These are phyloP conservation scores for Pinus albicaulis DNA, from an alignment of 75 land plant species.

Conservation along the genomic window DNA sequence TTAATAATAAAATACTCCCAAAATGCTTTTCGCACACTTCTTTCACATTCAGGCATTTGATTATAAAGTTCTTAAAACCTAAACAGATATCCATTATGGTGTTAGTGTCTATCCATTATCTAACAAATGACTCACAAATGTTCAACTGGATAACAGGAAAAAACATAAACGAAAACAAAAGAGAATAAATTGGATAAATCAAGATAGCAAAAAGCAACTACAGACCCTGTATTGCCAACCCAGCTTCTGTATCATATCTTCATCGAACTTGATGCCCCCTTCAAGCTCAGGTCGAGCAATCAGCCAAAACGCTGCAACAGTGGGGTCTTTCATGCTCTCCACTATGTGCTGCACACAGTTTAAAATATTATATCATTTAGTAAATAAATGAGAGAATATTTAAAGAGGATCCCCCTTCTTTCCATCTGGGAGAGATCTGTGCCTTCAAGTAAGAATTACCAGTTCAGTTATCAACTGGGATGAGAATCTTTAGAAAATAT, in stretches of 20 bases:
- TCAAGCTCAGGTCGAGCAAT: constrained; percentile 67
- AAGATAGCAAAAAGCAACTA: background rate
- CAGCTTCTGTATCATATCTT: constrained; percentile 78
- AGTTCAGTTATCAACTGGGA: background rate
- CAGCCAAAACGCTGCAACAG: constrained; percentile 79
- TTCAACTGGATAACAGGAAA: background rate
- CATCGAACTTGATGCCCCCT: constrained; percentile 70
- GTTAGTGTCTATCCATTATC: background rate
- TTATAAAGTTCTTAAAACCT: background rate
- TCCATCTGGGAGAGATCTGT: background rate
- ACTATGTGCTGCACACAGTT: constrained; percentile 41
- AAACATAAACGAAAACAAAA: background rate
- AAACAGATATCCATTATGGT: background rate
- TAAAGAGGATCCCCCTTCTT: background rate
- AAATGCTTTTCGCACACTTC: background rate
- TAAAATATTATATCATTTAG: background rate
- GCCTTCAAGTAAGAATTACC: background rate
- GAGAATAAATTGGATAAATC: background rate
- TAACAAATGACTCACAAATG: background rate
- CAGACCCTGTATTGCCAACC: constrained; percentile 81
- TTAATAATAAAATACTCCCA: background rate
- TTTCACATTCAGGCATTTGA: no score
- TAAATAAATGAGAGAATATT: background rate
- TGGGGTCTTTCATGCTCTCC: constrained; percentile 80
- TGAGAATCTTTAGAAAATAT: background rate